These are phyloP conservation scores for Phytophthora lateralis DNA, from an alignment of 352 stramenopile genomes.

Conservation along the genomic window DNA sequence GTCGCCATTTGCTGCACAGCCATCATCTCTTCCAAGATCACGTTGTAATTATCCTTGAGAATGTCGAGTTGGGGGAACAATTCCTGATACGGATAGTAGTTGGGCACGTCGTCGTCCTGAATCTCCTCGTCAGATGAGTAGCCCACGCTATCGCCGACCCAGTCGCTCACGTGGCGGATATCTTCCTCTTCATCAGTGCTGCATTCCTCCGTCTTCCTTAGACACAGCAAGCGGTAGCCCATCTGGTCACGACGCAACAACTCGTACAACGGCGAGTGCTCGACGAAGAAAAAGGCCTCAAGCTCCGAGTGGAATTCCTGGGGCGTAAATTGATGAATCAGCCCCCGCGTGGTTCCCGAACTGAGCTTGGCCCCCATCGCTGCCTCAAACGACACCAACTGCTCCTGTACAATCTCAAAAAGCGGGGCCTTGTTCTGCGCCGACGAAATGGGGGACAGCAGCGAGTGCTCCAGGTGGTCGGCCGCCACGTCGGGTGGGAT, in stretches of 20 bases:
- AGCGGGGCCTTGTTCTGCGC: conserved; percentile 28
- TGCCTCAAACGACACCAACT: conserved; percentile 49
- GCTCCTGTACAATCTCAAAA: conserved; percentile 60
- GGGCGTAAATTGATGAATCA: conserved; percentile 52
- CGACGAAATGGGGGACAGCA: conserved; percentile 45
- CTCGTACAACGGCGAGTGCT: conserved; percentile 52
- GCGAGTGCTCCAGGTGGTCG: conserved; percentile 44
- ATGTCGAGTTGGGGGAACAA: conserved; percentile 81
- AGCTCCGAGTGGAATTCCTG: conserved; percentile 60
- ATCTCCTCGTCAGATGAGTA: conserved; percentile 64
- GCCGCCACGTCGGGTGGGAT: conserved; percentile 48
- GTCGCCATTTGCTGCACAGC: conserved; percentile 55
- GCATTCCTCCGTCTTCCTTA: conserved; percentile 42
- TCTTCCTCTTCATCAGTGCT: conserved; percentile 40
- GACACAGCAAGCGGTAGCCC: conserved; percentile 56
- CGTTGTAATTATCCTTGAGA: conserved; percentile 67
- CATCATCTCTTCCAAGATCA: conserved; percentile 84
- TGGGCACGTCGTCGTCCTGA: conserved; percentile 70
- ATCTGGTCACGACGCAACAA: conserved; percentile 51
- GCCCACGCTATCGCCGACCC: conserved; percentile 35
- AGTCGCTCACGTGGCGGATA: conserved; percentile 35
- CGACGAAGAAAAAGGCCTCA: conserved; percentile 58
- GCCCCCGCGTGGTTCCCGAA: conserved; percentile 32
- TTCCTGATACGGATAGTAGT: conserved; percentile 78
- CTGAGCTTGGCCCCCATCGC: conserved; percentile 49